Conservation (phyloP, 1,284 basidiomycete genomes). For the Microbotryomycetes sp. region DNA sequence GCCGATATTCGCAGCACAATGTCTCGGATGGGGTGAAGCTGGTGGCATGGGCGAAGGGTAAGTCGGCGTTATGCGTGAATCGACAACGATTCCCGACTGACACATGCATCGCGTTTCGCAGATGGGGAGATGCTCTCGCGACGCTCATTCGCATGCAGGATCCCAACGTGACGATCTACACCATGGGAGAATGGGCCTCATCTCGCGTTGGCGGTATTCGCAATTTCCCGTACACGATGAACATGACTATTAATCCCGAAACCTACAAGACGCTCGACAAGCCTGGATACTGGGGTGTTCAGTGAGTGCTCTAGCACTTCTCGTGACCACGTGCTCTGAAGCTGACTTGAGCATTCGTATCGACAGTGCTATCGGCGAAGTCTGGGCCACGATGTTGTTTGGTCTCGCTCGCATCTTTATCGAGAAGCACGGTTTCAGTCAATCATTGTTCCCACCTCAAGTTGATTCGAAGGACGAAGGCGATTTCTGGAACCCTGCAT, state of each 20-base stretch:
- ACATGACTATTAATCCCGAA: conserved; percentile 69
- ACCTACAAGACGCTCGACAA: conserved; percentile 95
- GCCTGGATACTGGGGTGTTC: conserved; percentile 80
- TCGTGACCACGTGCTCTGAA: not conserved
- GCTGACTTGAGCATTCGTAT: not conserved
- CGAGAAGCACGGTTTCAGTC: conserved; percentile 69
- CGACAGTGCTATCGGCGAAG: conserved; percentile 65
- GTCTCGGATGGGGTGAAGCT: conserved; percentile 89
- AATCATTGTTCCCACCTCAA: conserved; percentile 70
- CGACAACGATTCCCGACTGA: not conserved
- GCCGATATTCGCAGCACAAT: conserved; percentile 84
- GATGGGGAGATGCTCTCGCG: conserved; percentile 27
- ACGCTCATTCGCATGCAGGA: conserved; percentile 32
- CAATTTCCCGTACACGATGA: conserved; percentile 70
- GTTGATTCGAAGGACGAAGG: conserved; percentile 49
- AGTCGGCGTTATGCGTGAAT: not conserved
- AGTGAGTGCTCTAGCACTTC: conserved; percentile 32
- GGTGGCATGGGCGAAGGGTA: conserved; percentile 72
- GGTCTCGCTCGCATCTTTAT: conserved; percentile 67
- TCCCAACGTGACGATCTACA: conserved; percentile 18
- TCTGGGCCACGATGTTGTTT: conserved; percentile 94
- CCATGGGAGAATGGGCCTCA: conserved; percentile 93
- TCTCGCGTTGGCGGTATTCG: conserved; percentile 72
- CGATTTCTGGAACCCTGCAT: conserved; percentile 61
- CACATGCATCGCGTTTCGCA: not conserved